Evolutionary conservation across 192 early-diverging fungal species (phyloP), one percentile per base, ranked within the genome.

Genomic region (Coemansia sp.): DNA sequence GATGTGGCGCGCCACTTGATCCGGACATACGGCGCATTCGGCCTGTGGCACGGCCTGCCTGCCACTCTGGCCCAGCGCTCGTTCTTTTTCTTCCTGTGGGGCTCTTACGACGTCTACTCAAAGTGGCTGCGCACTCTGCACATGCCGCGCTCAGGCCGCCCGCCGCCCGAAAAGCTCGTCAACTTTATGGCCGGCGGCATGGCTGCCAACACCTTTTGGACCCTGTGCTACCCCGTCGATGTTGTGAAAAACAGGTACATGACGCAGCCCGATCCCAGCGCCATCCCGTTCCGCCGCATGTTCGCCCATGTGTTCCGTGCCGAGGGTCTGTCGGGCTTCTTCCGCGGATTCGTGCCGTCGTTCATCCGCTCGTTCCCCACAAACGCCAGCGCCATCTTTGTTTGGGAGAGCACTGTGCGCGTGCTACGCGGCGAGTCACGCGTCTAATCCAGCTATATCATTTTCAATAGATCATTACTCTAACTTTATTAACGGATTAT

Each of bases 281-380:
- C 86, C 2, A 84, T 85, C 51, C 39, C 81, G 15, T 73, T 70
- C 61, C 52, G 67, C 39, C 57, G 66, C 25, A 81, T 71, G 70
- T 70, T 81, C 61, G 69, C 43, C 12, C 76, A 79, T 45, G 68
- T 85, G 35, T 71, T 75, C 39, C 63, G 66, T 22, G 63, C 76
- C 53, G 92, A 92, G 63, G 93, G 96, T 3, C 25, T 92, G 11
- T 67, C 69, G 45, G 95, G 94, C 5, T 98, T 98, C 65, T 95
- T 94, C 76, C 83, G 92, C 62, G 93, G 96, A 22, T 96, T 96
- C 70, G 56, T 90, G 11, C 94, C 94, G 11, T 92, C 90, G 11
- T 90, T 98, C 53, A 83, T 98, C 29, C 85, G 96, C 27, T 87
- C 91, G 2, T 98, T 98, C 75, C 96, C 96, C 2, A 96, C 94